Percentiles rank a stretch among this genome's conserved stretches.
These are phyloP conservation scores for Hygrocybe coccinea DNA, from an alignment of 768 basidiomycete species.

Conservation along the genomic window DNA sequence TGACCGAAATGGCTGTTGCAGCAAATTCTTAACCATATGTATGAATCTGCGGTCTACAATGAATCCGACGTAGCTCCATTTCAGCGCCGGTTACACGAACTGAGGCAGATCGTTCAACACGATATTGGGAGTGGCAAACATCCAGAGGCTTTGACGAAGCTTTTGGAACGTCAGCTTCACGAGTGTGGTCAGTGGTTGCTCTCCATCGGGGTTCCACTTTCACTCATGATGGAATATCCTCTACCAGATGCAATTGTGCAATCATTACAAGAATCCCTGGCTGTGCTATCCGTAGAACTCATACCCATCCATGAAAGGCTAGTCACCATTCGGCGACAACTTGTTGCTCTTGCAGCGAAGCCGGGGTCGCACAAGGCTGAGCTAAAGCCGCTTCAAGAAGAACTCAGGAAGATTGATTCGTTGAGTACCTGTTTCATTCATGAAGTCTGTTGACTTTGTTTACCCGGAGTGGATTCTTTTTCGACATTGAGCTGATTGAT, in stretches of 20 bases:
- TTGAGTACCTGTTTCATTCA: slow-evolving; percentile 54
- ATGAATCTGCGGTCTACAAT: slow-evolving; percentile 92
- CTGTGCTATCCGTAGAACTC: slow-evolving; percentile 85
- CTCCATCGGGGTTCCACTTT: neutral
- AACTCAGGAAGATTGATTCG: slow-evolving; percentile 93
- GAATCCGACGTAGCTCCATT: slow-evolving; percentile 88
- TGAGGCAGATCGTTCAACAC: slow-evolving; percentile 80
- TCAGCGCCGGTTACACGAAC: slow-evolving; percentile 69
- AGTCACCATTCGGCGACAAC: slow-evolving; percentile 80
- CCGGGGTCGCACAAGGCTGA: slow-evolving; percentile 81
- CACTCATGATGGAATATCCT: neutral
- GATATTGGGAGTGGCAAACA: slow-evolving; percentile 80
- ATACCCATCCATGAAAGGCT: slow-evolving; percentile 87
- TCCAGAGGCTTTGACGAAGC: slow-evolving; percentile 78
- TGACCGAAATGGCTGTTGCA: slow-evolving; percentile 32
- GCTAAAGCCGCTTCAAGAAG: slow-evolving; percentile 85
- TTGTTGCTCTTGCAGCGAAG: slow-evolving; percentile 84
- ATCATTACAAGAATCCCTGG: slow-evolving; percentile 76
- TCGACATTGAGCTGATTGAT: slow-evolving; percentile 6
- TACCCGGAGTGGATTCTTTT: neutral
- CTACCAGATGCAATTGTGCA: slow-evolving; percentile 69
- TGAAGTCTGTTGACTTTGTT: slow-evolving; percentile 14
- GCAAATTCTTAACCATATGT: slow-evolving; percentile 95
- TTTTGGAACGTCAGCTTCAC: slow-evolving; percentile 86
- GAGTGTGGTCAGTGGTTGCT: slow-evolving; percentile 72